Evolutionary conservation across 352 stramenopile genomes (phyloP).

Genomic region (Peronospora farinosa): DNA sequence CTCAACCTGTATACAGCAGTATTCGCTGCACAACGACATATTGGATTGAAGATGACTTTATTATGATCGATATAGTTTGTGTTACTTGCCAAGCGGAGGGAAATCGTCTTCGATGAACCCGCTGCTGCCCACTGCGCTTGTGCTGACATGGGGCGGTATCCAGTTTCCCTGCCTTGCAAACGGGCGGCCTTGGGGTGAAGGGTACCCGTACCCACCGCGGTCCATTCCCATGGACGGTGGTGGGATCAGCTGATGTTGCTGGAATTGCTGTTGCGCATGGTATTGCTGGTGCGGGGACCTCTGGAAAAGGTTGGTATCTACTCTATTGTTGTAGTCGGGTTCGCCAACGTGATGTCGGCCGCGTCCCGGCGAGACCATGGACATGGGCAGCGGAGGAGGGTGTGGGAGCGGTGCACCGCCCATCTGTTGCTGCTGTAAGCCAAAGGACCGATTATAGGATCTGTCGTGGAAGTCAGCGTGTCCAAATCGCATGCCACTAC

Average conservation of each 20-base stretch:
- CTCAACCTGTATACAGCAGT: constrained; percentile 10
- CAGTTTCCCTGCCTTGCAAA: constrained; percentile 18
- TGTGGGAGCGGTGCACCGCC: constrained; percentile 13
- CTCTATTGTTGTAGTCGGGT: constrained; percentile 51
- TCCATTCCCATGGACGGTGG: constrained; percentile 29
- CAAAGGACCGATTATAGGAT: constrained; percentile 28
- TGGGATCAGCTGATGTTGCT: constrained; percentile 33
- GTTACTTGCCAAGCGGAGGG: constrained; percentile 57
- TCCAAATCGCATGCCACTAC: constrained; percentile 17
- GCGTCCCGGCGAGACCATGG: constrained; percentile 24
- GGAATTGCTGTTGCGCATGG: constrained; percentile 29
- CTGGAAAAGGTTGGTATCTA: constrained; percentile 42
- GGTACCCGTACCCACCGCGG: constrained; percentile 26
- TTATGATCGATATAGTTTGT: constrained; percentile 14
- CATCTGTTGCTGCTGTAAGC: constrained; percentile 24
- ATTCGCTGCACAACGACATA: background rate
- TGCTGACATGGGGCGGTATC: constrained; percentile 20
- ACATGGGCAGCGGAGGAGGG: constrained; percentile 23
- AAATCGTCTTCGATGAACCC: constrained; percentile 69
- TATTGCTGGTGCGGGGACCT: constrained; percentile 39
- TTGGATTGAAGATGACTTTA: background rate
- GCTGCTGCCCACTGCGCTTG: constrained; percentile 20
- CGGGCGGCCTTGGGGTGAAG: constrained; percentile 26
- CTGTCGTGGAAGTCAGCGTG: constrained; percentile 26
- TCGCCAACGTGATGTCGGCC: constrained; percentile 28